These are phyloP conservation scores for Candida chauliodis DNA, from an alignment of 805 yeast genomes.

Conservation along the genomic window DNA sequence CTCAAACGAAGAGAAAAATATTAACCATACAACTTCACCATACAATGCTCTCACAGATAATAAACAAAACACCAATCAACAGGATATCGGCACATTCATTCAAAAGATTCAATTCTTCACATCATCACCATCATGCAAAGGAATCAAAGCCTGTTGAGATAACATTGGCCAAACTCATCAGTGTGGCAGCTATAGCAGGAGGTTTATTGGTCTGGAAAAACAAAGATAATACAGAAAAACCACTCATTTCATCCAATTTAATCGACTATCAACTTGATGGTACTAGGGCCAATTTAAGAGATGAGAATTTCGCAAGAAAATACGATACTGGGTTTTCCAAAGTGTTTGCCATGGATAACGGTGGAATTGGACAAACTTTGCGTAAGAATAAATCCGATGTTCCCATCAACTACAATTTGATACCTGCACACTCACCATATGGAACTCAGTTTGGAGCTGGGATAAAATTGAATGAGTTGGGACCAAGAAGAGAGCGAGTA, in stretches of 20 bases:
- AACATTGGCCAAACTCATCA: conserved; percentile 39
- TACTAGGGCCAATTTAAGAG: conserved; percentile 32
- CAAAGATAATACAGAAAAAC: conserved; percentile 29
- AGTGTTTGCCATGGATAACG: conserved; percentile 40
- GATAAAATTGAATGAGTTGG: conserved; percentile 39
- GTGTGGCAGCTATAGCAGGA: conserved; percentile 39
- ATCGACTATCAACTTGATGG: conserved; percentile 29
- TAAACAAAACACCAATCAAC: conserved; percentile 7
- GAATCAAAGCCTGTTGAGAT: conserved; percentile 27
- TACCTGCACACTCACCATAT: conserved; percentile 39
- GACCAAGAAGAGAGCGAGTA: conserved; percentile 43
- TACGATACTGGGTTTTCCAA: conserved; percentile 42
- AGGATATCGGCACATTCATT: conserved; percentile 8
- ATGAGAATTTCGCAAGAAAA: conserved; percentile 33
- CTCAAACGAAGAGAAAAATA: too few species aligned
- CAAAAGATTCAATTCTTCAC: conserved; percentile 20
- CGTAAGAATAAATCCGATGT: conserved; percentile 12
- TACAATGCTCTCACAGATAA: too few species aligned
- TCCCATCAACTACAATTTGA: conserved; percentile 28
- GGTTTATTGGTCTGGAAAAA: conserved; percentile 31
- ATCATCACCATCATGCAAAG: conserved; percentile 15
- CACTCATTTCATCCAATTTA: conserved; percentile 34
- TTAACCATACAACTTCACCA: too few species aligned
- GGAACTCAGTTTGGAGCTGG: conserved; percentile 44
- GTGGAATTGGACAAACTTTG: conserved; percentile 43